phyloP scores from a whole-genome alignment of 768 basidiomycete genomes.

The Hygrocybe punicea region DNA sequence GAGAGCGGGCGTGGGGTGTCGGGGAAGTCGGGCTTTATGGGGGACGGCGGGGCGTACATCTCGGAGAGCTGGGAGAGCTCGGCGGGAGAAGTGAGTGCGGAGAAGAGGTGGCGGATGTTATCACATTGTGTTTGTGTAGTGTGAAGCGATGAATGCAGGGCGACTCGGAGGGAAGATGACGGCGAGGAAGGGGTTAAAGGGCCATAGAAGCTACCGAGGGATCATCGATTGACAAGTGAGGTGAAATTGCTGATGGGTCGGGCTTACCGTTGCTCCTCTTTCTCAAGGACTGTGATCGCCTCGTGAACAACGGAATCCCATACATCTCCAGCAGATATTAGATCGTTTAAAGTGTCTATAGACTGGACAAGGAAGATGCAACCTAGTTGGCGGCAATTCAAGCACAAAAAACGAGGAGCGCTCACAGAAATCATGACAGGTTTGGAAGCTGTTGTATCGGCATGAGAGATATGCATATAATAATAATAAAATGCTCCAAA shows the following conservation, averaged over 20 bases:
- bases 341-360: constrained; percentile 59
- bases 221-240: background rate
- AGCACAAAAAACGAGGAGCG: constrained; percentile 13
- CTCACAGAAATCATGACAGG: constrained; percentile 57
- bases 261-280: constrained; percentile 63
- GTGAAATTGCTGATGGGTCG: constrained; percentile 1
- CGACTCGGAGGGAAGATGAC: constrained; percentile 58
- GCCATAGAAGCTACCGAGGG: constrained; percentile 35
- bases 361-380: constrained; percentile 41
- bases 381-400: background rate
- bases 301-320: constrained; percentile 78
- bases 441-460: constrained; percentile 6
- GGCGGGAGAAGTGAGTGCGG: constrained; percentile 67
- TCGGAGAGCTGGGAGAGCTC: constrained; percentile 76
- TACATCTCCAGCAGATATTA: constrained; percentile 60
- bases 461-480: constrained; percentile 21
- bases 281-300: constrained; percentile 60
- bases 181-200: constrained; percentile 47
- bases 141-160: constrained; percentile 69
- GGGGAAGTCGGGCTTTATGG: constrained; percentile 31
- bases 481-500: constrained; percentile 3
- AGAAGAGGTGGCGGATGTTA: constrained; percentile 73
- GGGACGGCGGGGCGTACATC: constrained; percentile 85
- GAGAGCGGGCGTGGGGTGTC: constrained; percentile 45
- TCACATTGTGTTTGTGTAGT: constrained; percentile 79